Conservation (phyloP, 1,284 basidiomycete species). For the Apiotrichum sp. region DNA sequence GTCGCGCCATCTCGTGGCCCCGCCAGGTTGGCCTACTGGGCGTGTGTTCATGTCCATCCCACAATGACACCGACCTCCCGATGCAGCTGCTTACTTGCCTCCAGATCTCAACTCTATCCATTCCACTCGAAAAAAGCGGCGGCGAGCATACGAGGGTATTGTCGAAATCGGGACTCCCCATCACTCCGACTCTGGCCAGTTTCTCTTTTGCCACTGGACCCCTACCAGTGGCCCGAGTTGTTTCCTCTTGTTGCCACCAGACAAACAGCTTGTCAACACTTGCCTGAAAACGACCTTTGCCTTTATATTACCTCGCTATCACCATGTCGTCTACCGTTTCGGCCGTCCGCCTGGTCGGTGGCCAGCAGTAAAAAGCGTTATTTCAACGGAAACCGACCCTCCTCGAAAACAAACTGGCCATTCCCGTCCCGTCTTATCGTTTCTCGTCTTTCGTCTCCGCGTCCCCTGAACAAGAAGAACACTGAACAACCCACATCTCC, state of each 20-base stretch:
- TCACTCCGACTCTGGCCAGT: neutral
- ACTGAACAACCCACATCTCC: neutral
- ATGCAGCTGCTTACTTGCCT: neutral
- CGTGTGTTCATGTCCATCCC: too few relatives aligned
- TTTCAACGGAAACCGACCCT: too few relatives aligned
- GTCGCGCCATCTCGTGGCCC: too few relatives aligned
- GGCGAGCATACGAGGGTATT: neutral
- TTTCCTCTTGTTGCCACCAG: too few relatives aligned
- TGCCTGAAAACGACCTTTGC: neutral
- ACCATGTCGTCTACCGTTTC: neutral
- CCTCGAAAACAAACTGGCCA: too few relatives aligned
- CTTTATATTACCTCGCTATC: neutral
- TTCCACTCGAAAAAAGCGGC: neutral
- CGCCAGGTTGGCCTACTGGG: too few relatives aligned
- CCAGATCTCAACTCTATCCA: neutral
- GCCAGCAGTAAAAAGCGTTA: conserved; percentile 1
- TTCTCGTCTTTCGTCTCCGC: neutral
- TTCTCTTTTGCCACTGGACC: neutral
- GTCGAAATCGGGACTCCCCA: neutral
- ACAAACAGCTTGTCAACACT: too few relatives aligned
- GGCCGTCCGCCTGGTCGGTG: neutral
- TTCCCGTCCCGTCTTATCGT: neutral
- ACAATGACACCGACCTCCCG: neutral
- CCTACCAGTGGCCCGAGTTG: too few relatives aligned
- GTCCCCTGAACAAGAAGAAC: neutral